Conservation (phyloP, 108 stramenopile species). For the Skeletonema costatum region DNA sequence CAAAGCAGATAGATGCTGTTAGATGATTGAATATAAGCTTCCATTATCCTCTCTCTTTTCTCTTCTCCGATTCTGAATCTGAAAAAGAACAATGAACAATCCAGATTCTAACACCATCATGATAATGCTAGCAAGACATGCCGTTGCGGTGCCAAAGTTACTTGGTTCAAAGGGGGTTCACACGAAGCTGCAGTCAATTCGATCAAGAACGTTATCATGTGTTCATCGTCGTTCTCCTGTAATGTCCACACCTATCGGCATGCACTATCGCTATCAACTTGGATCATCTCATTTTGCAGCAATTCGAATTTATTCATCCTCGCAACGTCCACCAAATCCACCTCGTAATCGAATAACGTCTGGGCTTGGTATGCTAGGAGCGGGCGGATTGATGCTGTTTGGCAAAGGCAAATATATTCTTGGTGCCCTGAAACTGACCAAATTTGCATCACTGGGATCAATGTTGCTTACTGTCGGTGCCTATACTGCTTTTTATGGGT, state of each 20-base stretch:
- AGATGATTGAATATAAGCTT: too few relatives aligned
- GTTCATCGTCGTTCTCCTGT: background rate
- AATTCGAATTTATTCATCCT: constrained; percentile 24
- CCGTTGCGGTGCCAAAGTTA: background rate
- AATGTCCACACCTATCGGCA: background rate
- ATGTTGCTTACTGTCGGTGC: constrained; percentile 89
- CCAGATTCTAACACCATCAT: background rate
- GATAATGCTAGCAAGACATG: background rate
- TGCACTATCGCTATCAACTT: background rate
- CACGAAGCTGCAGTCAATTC: background rate
- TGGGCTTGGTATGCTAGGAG: constrained; percentile 58
- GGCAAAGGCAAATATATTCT: constrained; percentile 91
- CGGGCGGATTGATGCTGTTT: constrained; percentile 63
- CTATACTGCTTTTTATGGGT: constrained; percentile 87
- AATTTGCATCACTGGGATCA: constrained; percentile 83
- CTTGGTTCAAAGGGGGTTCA: background rate
- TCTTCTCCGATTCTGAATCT: too few relatives aligned
- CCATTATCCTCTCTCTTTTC: too few relatives aligned
- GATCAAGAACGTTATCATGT: background rate
- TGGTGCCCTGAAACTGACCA: constrained; percentile 89
- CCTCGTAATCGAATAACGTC: constrained; percentile 51
- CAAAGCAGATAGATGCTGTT: too few relatives aligned
- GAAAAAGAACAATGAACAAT: too few relatives aligned
- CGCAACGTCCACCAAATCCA: constrained; percentile 12
- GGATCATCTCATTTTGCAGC: constrained; percentile 22